A percentile compares a stretch with the other conserved stretches of the same genome.
These are phyloP conservation scores for Phytophthora pseudosyringae DNA, from an alignment of 352 stramenopile genomes.

Conservation along the genomic window DNA sequence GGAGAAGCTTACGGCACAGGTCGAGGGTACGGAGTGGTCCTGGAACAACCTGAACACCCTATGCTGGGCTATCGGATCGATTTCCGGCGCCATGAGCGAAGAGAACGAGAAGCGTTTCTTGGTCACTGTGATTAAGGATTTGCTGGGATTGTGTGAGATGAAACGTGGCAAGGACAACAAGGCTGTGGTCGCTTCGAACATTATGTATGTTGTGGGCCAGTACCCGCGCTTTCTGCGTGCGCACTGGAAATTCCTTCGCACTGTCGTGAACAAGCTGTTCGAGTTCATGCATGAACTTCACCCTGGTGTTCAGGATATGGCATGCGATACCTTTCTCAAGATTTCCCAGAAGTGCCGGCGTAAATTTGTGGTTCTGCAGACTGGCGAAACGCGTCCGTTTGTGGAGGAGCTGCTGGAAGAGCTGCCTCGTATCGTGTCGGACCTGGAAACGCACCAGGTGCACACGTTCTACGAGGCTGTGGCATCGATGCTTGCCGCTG, in stretches of 20 bases:
- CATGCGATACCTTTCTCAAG: conserved; percentile 99
- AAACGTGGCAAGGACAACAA: conserved; percentile 99
- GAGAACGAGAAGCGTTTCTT: conserved; percentile 99
- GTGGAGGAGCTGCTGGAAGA: conserved; percentile 97
- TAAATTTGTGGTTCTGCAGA: conserved; percentile 98
- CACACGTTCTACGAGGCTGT: conserved; percentile 99
- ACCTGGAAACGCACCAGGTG: conserved; percentile 99
- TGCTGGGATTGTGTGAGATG: conserved; percentile 97
- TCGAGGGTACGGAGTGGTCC: conserved; percentile 88
- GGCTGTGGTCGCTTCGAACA: conserved; percentile 99
- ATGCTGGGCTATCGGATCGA: conserved; percentile 99
- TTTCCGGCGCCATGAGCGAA: conserved; percentile 98
- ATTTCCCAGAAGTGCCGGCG: conserved; percentile 98
- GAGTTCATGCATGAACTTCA: conserved; percentile 99
- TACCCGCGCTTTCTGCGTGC: conserved; percentile 99
- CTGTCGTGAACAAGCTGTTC: conserved; percentile 99
- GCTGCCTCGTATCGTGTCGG: conserved; percentile 95
- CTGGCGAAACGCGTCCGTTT: conserved; percentile 93
- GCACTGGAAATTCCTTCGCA: conserved; percentile 99
- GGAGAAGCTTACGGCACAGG: conserved; percentile 95
- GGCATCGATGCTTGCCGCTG: conserved; percentile 87
- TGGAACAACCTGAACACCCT: conserved; percentile 99
- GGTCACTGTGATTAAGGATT: conserved; percentile 99
- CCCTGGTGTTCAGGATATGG: conserved; percentile 99
- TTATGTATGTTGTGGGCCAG: conserved; percentile 99